Conservation (phyloP, 306 rosid genomes). For the Casuarina cunninghamiana region DNA sequence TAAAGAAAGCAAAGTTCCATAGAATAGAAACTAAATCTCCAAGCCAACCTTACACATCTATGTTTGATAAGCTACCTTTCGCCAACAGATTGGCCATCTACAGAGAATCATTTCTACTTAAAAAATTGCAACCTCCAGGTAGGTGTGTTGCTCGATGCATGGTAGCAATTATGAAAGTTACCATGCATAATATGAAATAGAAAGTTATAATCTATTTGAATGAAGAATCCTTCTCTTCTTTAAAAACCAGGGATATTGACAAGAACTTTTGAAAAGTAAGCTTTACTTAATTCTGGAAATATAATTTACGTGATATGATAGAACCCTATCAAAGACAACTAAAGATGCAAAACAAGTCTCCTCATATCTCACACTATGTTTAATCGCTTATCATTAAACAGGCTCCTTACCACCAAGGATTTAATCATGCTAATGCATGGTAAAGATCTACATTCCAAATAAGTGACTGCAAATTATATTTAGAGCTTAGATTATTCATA, state of each 20-base stretch:
- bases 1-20: neutral
- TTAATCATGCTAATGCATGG: neutral
- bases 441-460: neutral
- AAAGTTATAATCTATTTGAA: neutral
- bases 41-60: neutral
- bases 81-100: neutral
- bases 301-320: neutral
- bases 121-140: no score
- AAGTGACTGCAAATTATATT: neutral
- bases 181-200: neutral
- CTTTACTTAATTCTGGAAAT: neutral
- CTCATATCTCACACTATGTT: neutral
- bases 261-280: neutral
- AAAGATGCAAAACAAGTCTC: constrained; percentile 13
- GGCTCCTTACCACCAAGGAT: neutral
- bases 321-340: neutral
- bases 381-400: neutral
- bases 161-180: neutral
- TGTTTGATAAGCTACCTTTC: neutral
- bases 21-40: neutral
- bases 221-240: neutral
- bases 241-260: neutral
- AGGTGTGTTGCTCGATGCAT: neutral
- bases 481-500: neutral
- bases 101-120: no score